Conservation (phyloP, 495 filamentous ascomycete genomes). For the Aspergillus conjunctus region DNA sequence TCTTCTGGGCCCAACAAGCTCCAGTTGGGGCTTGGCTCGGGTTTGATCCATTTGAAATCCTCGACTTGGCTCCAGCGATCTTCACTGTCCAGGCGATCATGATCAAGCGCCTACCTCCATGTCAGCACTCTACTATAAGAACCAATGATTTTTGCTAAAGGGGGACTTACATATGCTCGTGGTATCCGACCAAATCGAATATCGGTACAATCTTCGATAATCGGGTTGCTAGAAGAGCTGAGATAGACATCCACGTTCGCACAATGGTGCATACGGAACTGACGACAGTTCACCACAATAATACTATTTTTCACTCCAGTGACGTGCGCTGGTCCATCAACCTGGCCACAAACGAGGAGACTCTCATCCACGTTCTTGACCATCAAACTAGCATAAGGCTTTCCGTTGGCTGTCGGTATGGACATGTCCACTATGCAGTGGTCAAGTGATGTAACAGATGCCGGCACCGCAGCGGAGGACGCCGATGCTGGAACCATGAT, state of each 20-base stretch:
- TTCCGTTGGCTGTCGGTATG: conserved; percentile 58
- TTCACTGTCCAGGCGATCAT: conserved; percentile 38
- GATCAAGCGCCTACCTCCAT: conserved; percentile 36
- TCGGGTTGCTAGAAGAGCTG: conserved; percentile 77
- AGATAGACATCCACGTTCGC: conserved; percentile 79
- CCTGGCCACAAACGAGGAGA: conserved; percentile 73
- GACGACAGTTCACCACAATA: conserved; percentile 73
- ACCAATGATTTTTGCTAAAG: no score
- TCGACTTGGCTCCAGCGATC: conserved; percentile 89
- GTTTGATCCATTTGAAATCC: conserved; percentile 96
- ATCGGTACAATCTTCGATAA: conserved; percentile 84
- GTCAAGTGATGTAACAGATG: conserved; percentile 69
- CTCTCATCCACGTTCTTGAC: conserved; percentile 69
- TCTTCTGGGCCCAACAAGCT: conserved; percentile 62
- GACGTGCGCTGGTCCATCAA: conserved; percentile 78
- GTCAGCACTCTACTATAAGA: background rate
- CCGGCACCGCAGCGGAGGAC: conserved; percentile 65
- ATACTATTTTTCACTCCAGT: conserved; percentile 73
- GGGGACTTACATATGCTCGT: conserved; percentile 60
- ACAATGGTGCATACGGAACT: conserved; percentile 91
- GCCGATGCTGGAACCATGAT: conserved; percentile 69
- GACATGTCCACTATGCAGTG: conserved; percentile 81
- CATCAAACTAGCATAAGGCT: conserved; percentile 72
- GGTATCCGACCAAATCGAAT: conserved; percentile 81
- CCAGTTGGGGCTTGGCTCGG: conserved; percentile 88